Evolutionary conservation across 768 basidiomycete genomes (phyloP).

Genomic region (Trametes cubensis): DNA sequence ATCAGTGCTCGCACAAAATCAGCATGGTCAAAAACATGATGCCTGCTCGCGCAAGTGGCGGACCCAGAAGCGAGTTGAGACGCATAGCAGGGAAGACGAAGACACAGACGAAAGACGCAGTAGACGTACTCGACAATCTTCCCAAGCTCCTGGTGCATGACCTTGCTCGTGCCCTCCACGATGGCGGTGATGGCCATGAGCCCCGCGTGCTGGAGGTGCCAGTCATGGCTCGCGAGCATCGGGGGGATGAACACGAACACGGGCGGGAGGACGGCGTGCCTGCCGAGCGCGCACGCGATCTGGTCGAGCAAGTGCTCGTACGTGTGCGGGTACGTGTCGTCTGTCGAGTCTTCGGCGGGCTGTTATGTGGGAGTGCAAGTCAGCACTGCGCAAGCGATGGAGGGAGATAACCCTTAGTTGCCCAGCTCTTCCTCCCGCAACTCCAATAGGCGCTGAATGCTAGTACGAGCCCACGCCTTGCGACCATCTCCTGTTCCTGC

Average conservation of each 20-base stretch:
- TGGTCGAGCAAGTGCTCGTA: constrained; percentile 87
- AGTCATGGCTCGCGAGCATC: constrained; percentile 81
- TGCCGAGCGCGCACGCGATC: constrained; percentile 78
- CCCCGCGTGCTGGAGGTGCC: constrained; percentile 84
- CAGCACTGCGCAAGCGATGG: neutral
- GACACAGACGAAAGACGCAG: too few relatives aligned
- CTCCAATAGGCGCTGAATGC: too few relatives aligned
- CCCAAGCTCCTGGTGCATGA: constrained; percentile 80
- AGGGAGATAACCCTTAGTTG: too few relatives aligned
- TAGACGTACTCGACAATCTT: constrained; percentile 75
- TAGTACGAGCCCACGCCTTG: too few relatives aligned
- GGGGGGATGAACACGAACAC: constrained; percentile 83
- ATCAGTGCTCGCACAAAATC: neutral
- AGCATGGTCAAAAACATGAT: too few relatives aligned
- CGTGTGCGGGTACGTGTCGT: constrained; percentile 70
- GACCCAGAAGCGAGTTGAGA: neutral
- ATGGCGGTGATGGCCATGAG: constrained; percentile 86
- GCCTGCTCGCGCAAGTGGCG: too few relatives aligned
- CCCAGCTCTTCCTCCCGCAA: too few relatives aligned
- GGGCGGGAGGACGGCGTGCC: constrained; percentile 71
- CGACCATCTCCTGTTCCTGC: too few relatives aligned
- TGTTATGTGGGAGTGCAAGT: too few relatives aligned
- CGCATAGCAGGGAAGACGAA: neutral
- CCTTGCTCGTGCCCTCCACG: constrained; percentile 81
- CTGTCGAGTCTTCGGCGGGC: constrained; percentile 64